Base-by-base conservation (phyloP, 2,329 filamentous ascomycete genomes). In the Aureobasidium sp. region DNA sequence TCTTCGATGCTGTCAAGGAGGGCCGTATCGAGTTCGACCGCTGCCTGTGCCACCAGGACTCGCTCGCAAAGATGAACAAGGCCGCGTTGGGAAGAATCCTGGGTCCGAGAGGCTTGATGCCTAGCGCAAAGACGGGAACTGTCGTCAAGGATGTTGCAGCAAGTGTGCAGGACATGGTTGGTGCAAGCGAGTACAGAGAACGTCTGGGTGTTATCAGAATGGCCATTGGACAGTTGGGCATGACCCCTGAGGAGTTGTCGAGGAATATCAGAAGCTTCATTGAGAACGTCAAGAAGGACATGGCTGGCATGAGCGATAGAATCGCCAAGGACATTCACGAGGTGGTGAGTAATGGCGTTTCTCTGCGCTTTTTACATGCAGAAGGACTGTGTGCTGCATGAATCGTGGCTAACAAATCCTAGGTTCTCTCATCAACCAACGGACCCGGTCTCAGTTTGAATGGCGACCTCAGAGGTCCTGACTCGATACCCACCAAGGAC, bases 21-120 rank as follows among this genome's bases (percentile, higher is more conserved):
- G 91, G 89, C 45, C 84, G 86, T 42, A 88, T 97, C 66, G 84
- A 90, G 29, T 99, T 97, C 73, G 94, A 97, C 73, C 83, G 90
- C 61, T 88, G 91, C 65, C 85, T 99, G 68, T 96, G 91, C 77
- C 92, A 97, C 75, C 81, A 82, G 56, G 85, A 90, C 68, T 91
- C 87, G 68, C 80, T 94, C 68, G 82, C 83, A 58, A 91, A 89
- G 62, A 79, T 99, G 70, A 88, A 87, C 73, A 92, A 94, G 79
- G 88, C 91, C 39, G 85, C 84, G 0, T 75, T 99, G 65, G 93
- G 89, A 66, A 84, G 87, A 67, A 82, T 96, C 47, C 80, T 99
- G 22, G 94, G 94, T 70, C 94, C 95, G 49, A 87, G 85, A 75
- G 92, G 92, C 2, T 76, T 99, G 71, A 97, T 99, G 94, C 94